phyloP scores from a whole-genome alignment of 2,329 filamentous ascomycete genomes.

The Ploettnerulaceae sp. region DNA sequence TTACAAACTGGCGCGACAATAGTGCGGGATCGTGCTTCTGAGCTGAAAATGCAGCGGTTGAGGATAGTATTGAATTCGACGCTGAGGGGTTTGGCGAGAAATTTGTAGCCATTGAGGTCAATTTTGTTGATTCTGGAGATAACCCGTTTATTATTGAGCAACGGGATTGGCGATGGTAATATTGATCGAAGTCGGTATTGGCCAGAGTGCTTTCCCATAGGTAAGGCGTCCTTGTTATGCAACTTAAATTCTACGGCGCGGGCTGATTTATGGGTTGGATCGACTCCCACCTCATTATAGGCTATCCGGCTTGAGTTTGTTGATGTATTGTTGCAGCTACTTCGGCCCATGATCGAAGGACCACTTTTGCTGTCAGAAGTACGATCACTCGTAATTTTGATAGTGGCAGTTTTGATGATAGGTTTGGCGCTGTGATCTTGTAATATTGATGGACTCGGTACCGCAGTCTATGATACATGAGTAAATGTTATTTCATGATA shows the following conservation, averaged over 20 bases:
- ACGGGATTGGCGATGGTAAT: not conserved
- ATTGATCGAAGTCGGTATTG: slow-evolving; percentile 3
- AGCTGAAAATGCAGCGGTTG: slow-evolving; percentile 16
- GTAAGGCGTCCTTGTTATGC: not conserved
- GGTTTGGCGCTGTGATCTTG: not conserved
- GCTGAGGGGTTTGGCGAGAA: slow-evolving; percentile 10
- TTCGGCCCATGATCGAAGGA: no score
- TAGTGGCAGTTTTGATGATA: not conserved
- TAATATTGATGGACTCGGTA: not conserved
- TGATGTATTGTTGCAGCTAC: not conserved
- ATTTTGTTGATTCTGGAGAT: slow-evolving; percentile 5
- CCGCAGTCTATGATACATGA: not conserved
- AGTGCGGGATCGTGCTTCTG: slow-evolving; percentile 14
- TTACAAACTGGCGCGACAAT: slow-evolving; percentile 6
- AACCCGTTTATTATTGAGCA: not conserved
- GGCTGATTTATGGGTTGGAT: not conserved
- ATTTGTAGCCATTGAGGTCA: slow-evolving; percentile 15
- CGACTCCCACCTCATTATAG: not conserved
- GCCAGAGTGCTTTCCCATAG: slow-evolving; percentile 5
- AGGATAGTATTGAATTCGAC: slow-evolving; percentile 17
- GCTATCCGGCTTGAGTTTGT: not conserved
- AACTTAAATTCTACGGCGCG: not conserved
- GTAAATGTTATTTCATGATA: not conserved
- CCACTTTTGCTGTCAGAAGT: no score
- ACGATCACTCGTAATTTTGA: not conserved